Conservation (phyloP, 805 yeast species). For the Myxozyma sirexii region DNA sequence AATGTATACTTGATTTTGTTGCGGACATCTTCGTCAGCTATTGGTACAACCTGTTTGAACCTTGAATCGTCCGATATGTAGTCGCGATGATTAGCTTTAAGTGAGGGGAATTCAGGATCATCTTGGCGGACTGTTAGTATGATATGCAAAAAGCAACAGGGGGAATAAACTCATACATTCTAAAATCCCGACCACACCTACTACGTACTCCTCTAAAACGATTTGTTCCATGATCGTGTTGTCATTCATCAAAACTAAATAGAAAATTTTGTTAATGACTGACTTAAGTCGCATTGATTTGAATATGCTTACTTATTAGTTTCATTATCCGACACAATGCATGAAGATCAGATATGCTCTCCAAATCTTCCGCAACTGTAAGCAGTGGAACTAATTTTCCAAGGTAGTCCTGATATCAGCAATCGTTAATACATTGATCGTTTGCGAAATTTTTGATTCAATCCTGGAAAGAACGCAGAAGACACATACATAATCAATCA, state of each 20-base stretch:
- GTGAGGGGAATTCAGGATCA: constrained; percentile 81
- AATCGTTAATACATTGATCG: too few species aligned
- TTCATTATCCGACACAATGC: constrained; percentile 73
- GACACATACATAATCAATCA: constrained; percentile 47
- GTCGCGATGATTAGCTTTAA: constrained; percentile 78
- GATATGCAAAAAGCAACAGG: too few species aligned
- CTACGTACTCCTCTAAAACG: constrained; percentile 54
- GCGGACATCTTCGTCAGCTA: constrained; percentile 53
- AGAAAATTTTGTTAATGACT: too few species aligned
- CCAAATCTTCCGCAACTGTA: constrained; percentile 55
- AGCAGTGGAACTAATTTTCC: constrained; percentile 56
- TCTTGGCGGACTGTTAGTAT: constrained; percentile 41
- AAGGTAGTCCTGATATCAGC: constrained; percentile 56
- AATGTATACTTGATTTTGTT: constrained; percentile 71
- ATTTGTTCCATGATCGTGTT: constrained; percentile 59
- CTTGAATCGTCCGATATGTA: constrained; percentile 59
- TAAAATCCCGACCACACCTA: constrained; percentile 72
- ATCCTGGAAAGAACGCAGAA: not conserved
- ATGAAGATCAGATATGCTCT: constrained; percentile 60
- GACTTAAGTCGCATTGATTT: too few species aligned
- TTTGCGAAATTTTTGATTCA: too few species aligned
- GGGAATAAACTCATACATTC: constrained; percentile 51
- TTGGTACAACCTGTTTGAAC: constrained; percentile 73
- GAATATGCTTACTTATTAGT: constrained; percentile 44
- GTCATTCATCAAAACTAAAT: constrained; percentile 65